Evolutionary conservation across 352 stramenopile species (phyloP), one percentile per base, ranked within the genome.

Genomic region (Halophytophthora polymorphica): DNA sequence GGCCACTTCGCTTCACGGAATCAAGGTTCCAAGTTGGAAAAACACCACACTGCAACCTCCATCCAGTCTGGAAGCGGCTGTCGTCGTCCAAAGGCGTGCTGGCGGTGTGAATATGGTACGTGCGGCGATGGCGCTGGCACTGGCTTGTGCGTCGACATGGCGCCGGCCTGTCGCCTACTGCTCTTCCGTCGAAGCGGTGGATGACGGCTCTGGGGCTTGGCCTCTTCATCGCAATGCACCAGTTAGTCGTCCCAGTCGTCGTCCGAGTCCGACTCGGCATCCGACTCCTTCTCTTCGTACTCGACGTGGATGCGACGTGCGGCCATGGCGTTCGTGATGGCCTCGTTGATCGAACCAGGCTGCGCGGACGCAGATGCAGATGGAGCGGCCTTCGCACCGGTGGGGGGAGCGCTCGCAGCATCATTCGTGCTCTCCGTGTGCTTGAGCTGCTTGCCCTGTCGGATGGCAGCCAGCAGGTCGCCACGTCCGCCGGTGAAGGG

Each of bases 321-420:
- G 1, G 81, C 77, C 78, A 93, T 90, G 17, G 81, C 83, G 44
- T 92, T 90, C 23, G 74, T 77, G 49, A 93, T 93, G 25, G 77
- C 80, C 54, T 93, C 83, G 28, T 70, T 84, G 53, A 93, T 87
- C 1, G 80, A 88, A 8, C 59, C 65, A 29, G 66, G 68, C 51
- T 81, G 71, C 6, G 66, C 70, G 28, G 73, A 35, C 2, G 64
- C 61, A 50, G 61, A 42, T 19, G 65, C 64, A 17, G 64, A 56
- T 3, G 71, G 52, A 1, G 57, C 48, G 42, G 56, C 28, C 19
- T 66, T 57, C 25, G 49, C 42, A 34, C 55, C 35, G 17, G 42
- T 46, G 15, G 58, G 64, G 28, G 50, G 22, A 53, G 53, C 56
- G 7, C 45, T 47, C 17, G 41, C 37, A 5, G 34, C 37, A 14